Percentiles rank a stretch among this genome's conserved stretches.
Conservation (phyloP, 1,284 basidiomycete species). For the Ceratobasidium sp. region DNA sequence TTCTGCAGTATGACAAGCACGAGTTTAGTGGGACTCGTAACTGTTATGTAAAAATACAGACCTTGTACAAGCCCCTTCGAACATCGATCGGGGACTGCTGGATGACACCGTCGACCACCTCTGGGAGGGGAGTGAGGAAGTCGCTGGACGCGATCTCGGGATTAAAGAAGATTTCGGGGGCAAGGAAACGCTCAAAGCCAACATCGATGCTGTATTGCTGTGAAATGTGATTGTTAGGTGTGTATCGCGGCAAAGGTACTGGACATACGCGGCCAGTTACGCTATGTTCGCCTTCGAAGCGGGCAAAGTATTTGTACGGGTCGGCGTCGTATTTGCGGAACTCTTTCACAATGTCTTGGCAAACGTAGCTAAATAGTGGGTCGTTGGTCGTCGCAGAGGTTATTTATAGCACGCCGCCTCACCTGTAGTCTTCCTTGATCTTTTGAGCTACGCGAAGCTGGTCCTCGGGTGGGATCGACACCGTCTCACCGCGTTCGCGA, state of each 20-base stretch:
- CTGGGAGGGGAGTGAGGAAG: conserved; percentile 95
- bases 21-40: not conserved
- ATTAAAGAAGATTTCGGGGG: conserved; percentile 99
- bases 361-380: conserved; percentile 83
- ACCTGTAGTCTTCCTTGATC: conserved; percentile 91
- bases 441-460: conserved; percentile 89
- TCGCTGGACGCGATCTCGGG: conserved; percentile 98
- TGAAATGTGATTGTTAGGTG: not conserved
- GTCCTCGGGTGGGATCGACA: conserved; percentile 93
- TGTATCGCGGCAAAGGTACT: not conserved
- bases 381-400: not conserved
- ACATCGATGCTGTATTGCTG: conserved; percentile 92
- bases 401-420: not conserved
- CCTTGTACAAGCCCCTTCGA: conserved; percentile 92
- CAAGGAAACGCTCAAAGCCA: conserved; percentile 98
- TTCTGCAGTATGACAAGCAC: conserved; percentile 61
- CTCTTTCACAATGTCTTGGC: conserved; percentile 99
- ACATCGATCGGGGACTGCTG: conserved; percentile 96
- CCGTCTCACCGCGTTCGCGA: conserved; percentile 93
- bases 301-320: conserved; percentile 94
- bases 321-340: conserved; percentile 98
- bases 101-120: conserved; percentile 96
- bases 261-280: conserved; percentile 86
- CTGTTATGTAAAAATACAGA: conserved; percentile 48
- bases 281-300: conserved; percentile 91